Evolutionary conservation across 352 stramenopile species (phyloP).

Genomic region (Bremia lactucae): DNA sequence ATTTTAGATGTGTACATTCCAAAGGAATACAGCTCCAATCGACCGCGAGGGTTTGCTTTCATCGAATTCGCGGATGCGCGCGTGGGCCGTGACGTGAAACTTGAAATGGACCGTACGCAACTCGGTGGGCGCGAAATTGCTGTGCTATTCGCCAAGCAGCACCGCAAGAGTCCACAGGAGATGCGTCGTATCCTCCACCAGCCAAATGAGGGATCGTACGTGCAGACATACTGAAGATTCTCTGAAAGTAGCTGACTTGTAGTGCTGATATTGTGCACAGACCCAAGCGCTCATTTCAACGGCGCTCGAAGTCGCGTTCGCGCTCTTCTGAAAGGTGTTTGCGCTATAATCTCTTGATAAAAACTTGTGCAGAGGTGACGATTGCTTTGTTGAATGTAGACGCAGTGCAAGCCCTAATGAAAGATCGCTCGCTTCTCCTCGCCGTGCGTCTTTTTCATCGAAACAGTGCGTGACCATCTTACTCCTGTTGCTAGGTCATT

Average conservation of each 20-base stretch:
- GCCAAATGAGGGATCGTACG: slow-evolving; percentile 11
- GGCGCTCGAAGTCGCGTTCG: slow-evolving; percentile 21
- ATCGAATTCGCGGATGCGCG: slow-evolving; percentile 62
- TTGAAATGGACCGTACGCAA: slow-evolving; percentile 57
- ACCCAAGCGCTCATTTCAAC: slow-evolving; percentile 10
- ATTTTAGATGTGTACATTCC: slow-evolving; percentile 61
- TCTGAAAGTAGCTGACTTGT: not conserved
- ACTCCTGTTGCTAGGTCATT: slow-evolving; percentile 3
- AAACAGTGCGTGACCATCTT: slow-evolving; percentile 10
- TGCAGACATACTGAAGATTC: not conserved
- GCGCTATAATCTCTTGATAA: not conserved
- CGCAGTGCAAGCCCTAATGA: slow-evolving; percentile 17
- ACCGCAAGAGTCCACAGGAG: slow-evolving; percentile 64
- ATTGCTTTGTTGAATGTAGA: not conserved
- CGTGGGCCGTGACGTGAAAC: slow-evolving; percentile 60
- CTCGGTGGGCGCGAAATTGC: slow-evolving; percentile 63
- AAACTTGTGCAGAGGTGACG: not conserved
- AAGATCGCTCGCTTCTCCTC: slow-evolving; percentile 6
- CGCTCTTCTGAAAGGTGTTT: slow-evolving; percentile 10
- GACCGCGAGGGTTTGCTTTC: slow-evolving; percentile 72
- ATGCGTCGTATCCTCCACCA: slow-evolving; percentile 40
- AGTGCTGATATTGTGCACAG: not conserved
- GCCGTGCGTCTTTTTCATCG: slow-evolving; percentile 7
- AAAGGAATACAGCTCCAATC: slow-evolving; percentile 43
- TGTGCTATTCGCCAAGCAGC: slow-evolving; percentile 68